These are phyloP conservation scores for Tetradesmus obliquus DNA, from an alignment of 139 green algal genomes.

Conservation along the genomic window DNA sequence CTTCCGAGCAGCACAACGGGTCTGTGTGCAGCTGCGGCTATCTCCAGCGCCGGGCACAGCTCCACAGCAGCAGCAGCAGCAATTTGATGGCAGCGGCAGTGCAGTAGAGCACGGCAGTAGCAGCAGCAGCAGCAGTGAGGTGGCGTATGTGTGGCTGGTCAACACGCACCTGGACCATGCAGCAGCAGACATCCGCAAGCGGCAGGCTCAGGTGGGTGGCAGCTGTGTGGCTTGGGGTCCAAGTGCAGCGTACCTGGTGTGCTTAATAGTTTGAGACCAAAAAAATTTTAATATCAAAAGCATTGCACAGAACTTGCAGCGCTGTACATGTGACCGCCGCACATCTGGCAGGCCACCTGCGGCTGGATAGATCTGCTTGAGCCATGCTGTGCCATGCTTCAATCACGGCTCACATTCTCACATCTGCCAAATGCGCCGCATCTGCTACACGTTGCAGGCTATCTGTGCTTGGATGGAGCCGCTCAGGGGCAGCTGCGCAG, in stretches of 20 bases:
- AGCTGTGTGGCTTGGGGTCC: neutral
- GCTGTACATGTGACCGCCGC: neutral
- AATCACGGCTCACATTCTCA: too few relatives aligned
- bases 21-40: constrained; percentile 48
- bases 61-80: constrained; percentile 33
- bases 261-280: neutral
- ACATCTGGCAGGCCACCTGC: neutral
- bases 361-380: neutral
- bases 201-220: constrained; percentile 40
- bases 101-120: neutral
- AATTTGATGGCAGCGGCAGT: neutral
- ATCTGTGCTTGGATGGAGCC: constrained; percentile 57
- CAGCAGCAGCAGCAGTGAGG: constrained; percentile 7
- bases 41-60: neutral
- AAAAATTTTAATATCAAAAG: neutral
- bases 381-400: neutral
- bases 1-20: constrained; percentile 64
- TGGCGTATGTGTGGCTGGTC: constrained; percentile 56
- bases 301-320: neutral
- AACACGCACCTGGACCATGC: constrained; percentile 70
- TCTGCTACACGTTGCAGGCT: neutral
- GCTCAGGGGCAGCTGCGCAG: constrained; percentile 41
- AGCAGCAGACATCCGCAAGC: constrained; percentile 31
- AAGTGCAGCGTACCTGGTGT: neutral
- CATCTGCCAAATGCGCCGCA: neutral